Conservation (phyloP, 768 basidiomycete species). For the Tulasnella sp. region DNA sequence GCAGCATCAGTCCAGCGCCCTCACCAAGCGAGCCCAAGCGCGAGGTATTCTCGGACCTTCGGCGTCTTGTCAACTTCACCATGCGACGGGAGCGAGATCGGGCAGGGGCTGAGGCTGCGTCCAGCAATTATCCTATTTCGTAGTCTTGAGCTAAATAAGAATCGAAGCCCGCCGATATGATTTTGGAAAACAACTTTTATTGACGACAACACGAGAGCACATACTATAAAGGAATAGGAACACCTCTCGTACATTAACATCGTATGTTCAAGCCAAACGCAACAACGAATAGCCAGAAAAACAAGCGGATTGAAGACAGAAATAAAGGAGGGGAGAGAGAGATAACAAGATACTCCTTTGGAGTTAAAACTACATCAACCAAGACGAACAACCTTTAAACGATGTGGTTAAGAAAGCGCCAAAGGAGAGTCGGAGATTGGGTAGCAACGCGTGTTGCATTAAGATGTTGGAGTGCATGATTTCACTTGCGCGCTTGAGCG, state of each 20-base stretch:
- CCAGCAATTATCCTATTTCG: not conserved
- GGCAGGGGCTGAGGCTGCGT: not conserved
- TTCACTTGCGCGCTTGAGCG: slow-evolving; percentile 2
- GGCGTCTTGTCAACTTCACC: slow-evolving; percentile 82
- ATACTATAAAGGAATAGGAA: not conserved
- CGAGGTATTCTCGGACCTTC: slow-evolving; percentile 81
- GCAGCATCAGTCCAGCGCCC: slow-evolving; percentile 11
- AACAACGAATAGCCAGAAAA: not conserved
- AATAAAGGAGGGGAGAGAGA: slow-evolving; percentile 1
- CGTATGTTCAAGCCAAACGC: not conserved
- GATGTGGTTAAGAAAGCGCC: not conserved
- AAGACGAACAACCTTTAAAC: not conserved
- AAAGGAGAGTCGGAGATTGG: not conserved
- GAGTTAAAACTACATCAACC: not conserved
- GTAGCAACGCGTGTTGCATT: not conserved
- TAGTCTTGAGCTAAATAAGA: not conserved
- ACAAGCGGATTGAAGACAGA: not conserved
- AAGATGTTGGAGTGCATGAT: not conserved
- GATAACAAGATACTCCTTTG: not conserved
- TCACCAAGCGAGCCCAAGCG: slow-evolving; percentile 34
- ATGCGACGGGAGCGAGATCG: slow-evolving; percentile 52
- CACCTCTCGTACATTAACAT: not conserved
- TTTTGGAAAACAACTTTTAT: not conserved
- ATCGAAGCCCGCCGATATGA: not conserved
- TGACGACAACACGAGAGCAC: not conserved